Percentiles rank a stretch among this genome's conserved stretches.
phyloP scores from a whole-genome alignment of 495 filamentous ascomycete species.

The Penicillium turbatum region DNA sequence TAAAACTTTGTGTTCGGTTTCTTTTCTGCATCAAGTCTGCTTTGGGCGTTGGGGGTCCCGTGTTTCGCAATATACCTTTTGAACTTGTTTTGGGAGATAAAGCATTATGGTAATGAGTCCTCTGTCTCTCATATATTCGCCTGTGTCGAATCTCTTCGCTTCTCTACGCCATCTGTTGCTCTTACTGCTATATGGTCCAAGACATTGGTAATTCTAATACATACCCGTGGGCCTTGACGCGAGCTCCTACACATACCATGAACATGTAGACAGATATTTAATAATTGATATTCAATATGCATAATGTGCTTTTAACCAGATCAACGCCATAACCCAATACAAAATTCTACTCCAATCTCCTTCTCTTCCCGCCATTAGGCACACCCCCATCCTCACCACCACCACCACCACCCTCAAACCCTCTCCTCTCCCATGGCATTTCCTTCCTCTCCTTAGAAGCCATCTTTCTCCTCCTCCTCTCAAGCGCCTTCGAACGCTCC shows the following conservation, averaged over 20 bases:
- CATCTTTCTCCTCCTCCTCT: constrained; percentile 80
- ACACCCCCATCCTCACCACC: constrained; percentile 13
- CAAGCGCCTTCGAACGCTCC: constrained; percentile 74
- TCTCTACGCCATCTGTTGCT: constrained; percentile 5
- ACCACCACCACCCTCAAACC: constrained; percentile 20
- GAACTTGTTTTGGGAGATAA: constrained; percentile 15
- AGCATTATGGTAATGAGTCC: constrained; percentile 21
- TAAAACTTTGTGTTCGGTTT: constrained; percentile 15
- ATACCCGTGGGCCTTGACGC: not conserved
- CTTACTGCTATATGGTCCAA: not conserved
- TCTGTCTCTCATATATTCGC: constrained; percentile 9
- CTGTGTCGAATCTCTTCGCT: constrained; percentile 10
- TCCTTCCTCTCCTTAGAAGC: constrained; percentile 74
- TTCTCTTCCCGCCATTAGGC: constrained; percentile 28
- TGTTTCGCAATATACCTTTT: constrained; percentile 29
- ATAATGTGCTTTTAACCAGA: not conserved
- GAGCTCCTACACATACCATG: not conserved
- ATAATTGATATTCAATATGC: not conserved
- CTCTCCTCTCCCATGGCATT: constrained; percentile 65
- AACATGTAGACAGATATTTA: not conserved
- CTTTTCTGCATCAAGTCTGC: constrained; percentile 5
- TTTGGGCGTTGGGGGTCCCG: constrained; percentile 17
- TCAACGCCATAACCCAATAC: not conserved
- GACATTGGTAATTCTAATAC: constrained; percentile 3
- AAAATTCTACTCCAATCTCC: constrained; percentile 27